phyloP scores from a whole-genome alignment of 306 rosid species.

The Cyclanthera cordifolia region DNA sequence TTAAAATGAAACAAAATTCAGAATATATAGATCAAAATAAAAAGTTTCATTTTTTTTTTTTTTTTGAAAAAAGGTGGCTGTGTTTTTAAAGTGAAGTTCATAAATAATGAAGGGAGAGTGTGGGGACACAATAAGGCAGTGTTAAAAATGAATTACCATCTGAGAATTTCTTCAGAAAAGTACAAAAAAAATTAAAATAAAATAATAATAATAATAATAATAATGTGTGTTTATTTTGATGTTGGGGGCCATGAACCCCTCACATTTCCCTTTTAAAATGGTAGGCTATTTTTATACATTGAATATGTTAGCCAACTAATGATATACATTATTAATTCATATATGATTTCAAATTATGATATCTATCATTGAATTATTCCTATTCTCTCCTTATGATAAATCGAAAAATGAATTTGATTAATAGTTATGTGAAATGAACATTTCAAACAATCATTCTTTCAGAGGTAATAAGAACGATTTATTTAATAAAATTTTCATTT shows the following conservation, averaged over 20 bases:
- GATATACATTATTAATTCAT: background rate
- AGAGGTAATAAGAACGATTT: background rate
- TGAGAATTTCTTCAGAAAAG: background rate
- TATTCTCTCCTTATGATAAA: background rate
- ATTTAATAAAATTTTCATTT: background rate
- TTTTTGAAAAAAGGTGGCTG: too few relatives aligned
- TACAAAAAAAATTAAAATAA: background rate
- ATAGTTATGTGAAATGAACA: background rate
- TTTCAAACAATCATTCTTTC: background rate
- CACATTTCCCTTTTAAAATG: background rate
- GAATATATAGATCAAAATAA: too few relatives aligned
- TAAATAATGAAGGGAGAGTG: background rate
- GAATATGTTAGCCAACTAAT: background rate
- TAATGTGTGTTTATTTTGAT: background rate
- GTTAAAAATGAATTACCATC: slow-evolving; percentile 3
- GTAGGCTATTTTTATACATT: background rate
- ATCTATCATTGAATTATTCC: background rate
- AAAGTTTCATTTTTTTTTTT: background rate
- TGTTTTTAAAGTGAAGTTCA: background rate
- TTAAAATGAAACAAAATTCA: too few relatives aligned
- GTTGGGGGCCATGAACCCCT: background rate
- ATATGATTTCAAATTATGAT: background rate
- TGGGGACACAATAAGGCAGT: background rate
- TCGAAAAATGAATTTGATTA: background rate
- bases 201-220: too few relatives aligned